Conservation (phyloP, 2,329 filamentous ascomycete species). For the Endothia cerciana region DNA sequence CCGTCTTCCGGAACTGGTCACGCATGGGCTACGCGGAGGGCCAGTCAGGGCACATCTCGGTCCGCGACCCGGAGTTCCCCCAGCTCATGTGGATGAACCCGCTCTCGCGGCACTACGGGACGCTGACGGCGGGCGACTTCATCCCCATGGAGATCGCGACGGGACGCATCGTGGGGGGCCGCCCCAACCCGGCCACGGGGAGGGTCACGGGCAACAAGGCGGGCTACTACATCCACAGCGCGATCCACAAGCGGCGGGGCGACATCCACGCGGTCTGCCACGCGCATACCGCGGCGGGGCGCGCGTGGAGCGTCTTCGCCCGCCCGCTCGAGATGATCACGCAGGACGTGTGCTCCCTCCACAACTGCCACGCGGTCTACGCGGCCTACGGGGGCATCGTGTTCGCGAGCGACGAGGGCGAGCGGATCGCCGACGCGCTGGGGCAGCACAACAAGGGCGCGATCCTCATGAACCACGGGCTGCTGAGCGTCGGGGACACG, state of each 20-base stretch:
- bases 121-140: constrained; percentile 70
- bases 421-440: constrained; percentile 64
- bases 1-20: constrained; percentile 69
- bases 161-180: constrained; percentile 67
- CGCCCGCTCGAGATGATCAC: constrained; percentile 71
- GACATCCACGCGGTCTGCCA: constrained; percentile 72
- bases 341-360: constrained; percentile 68
- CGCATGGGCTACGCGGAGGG: constrained; percentile 68
- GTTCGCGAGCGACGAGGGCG: constrained; percentile 66
- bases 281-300: constrained; percentile 67
- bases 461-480: constrained; percentile 72
- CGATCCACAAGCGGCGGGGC: constrained; percentile 67
- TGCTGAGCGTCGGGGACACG: constrained; percentile 71
- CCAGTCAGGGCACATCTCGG: constrained; percentile 65
- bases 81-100: constrained; percentile 73
- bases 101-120: constrained; percentile 67
- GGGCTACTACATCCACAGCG: constrained; percentile 71
- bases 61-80: constrained; percentile 66
- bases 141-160: constrained; percentile 61
- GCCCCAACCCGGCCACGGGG: constrained; percentile 50
- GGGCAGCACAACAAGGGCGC: constrained; percentile 61
- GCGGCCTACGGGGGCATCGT: constrained; percentile 59
- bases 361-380: constrained; percentile 65
- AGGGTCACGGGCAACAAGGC: constrained; percentile 62
- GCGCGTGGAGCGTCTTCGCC: constrained; percentile 70